These are phyloP conservation scores for Blastobotrys chiropterorum DNA, from an alignment of 805 yeast species.

Conservation along the genomic window DNA sequence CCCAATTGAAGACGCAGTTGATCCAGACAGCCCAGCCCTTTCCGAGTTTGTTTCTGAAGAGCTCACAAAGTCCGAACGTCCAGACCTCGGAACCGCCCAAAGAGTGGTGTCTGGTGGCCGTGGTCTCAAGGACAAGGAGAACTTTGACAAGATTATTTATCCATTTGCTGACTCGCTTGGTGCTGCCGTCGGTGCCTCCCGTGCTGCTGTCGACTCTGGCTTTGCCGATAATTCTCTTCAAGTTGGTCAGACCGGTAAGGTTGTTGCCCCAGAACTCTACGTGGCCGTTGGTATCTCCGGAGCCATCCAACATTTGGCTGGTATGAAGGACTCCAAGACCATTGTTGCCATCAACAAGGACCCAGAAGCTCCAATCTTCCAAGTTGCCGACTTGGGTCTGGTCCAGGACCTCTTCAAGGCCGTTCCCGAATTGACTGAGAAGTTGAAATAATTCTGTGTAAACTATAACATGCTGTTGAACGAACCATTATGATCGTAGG, in stretches of 20 bases:
- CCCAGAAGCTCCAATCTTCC: constrained; percentile 90
- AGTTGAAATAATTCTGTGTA: constrained; percentile 34
- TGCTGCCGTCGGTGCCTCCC: constrained; percentile 96
- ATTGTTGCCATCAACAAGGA: constrained; percentile 94
- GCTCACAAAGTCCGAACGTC: constrained; percentile 72
- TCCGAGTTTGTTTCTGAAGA: constrained; percentile 70
- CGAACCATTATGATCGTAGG: not conserved
- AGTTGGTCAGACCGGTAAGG: constrained; percentile 97
- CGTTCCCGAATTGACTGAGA: constrained; percentile 84
- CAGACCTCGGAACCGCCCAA: constrained; percentile 81
- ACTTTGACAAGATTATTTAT: constrained; percentile 65
- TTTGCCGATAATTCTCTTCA: constrained; percentile 93
- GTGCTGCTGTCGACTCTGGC: constrained; percentile 97
- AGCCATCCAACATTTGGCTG: constrained; percentile 97
- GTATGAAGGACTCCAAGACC: constrained; percentile 93
- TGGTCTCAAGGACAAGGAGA: constrained; percentile 84
- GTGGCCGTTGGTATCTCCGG: constrained; percentile 93
- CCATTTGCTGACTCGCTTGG: constrained; percentile 80
- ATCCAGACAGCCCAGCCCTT: constrained; percentile 31
- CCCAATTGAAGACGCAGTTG: constrained; percentile 37
- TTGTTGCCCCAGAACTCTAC: constrained; percentile 93
- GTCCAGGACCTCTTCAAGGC: constrained; percentile 83
- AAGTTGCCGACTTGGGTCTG: constrained; percentile 81
- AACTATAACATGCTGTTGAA: not conserved
- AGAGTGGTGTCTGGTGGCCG: constrained; percentile 89